Conservation (phyloP, 2,329 filamentous ascomycete species). For the Sodiomyces alkalinus region DNA sequence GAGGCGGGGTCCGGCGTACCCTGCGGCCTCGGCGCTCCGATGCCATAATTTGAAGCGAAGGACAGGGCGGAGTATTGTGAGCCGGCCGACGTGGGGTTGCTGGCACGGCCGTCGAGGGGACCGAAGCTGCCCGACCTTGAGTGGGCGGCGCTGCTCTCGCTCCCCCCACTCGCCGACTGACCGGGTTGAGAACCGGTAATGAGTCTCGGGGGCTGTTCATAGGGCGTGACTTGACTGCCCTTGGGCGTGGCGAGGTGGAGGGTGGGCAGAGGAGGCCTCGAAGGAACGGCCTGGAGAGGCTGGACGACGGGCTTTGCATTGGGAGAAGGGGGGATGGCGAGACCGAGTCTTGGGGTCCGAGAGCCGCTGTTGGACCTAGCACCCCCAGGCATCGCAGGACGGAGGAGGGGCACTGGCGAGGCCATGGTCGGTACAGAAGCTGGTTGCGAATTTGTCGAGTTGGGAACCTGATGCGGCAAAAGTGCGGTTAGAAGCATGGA, state of each 20-base stretch:
- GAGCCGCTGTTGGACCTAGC: conserved; percentile 43
- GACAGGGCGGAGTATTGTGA: conserved; percentile 74
- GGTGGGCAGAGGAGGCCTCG: conserved; percentile 56
- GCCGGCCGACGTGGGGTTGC: conserved; percentile 74
- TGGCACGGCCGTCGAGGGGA: conserved; percentile 56
- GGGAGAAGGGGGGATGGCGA: conserved; percentile 81
- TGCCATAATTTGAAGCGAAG: conserved; percentile 59
- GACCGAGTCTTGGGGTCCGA: conserved; percentile 62
- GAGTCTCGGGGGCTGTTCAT: conserved; percentile 43
- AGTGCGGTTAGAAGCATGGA: background rate
- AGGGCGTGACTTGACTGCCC: conserved; percentile 60
- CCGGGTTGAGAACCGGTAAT: conserved; percentile 35
- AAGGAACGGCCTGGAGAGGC: conserved; percentile 20
- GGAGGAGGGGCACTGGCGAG: conserved; percentile 64
- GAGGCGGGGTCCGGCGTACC: conserved; percentile 74
- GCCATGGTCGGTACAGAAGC: conserved; percentile 45
- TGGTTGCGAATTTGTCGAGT: conserved; percentile 15
- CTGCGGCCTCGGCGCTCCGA: conserved; percentile 47
- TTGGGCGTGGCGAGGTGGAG: conserved; percentile 78
- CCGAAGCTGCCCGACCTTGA: conserved; percentile 78
- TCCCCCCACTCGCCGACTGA: conserved; percentile 59
- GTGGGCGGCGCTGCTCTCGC: conserved; percentile 64
- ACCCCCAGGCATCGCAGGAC: conserved; percentile 61
- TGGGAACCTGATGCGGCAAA: conserved; percentile 7
- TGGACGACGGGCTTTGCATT: conserved; percentile 59